A percentile compares a stretch with the other conserved stretches of the same genome.
phyloP scores from a whole-genome alignment of 257 asterid species.

The Thymus mandschuricus region DNA sequence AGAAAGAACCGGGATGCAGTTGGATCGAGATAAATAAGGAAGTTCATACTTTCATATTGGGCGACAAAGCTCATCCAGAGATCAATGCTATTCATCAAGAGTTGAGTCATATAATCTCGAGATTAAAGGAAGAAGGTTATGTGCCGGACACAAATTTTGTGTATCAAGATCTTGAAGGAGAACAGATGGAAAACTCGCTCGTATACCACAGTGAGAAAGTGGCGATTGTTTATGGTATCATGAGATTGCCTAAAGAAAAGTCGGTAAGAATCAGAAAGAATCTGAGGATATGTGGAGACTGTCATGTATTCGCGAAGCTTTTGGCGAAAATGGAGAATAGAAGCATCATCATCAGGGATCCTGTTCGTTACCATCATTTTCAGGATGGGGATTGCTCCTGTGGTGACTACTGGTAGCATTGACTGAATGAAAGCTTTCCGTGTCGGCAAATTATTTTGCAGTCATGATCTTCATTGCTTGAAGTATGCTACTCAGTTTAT shows the following conservation, averaged over 20 bases:
- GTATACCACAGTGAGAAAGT: constrained; percentile 88
- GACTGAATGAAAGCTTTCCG: background rate
- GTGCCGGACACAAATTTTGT: constrained; percentile 85
- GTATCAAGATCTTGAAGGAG: constrained; percentile 88
- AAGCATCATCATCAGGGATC: constrained; percentile 81
- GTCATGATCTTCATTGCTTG: constrained; percentile 13
- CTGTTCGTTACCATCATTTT: constrained; percentile 91
- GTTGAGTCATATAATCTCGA: constrained; percentile 54
- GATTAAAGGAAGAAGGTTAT: constrained; percentile 72
- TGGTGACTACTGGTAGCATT: constrained; percentile 89
- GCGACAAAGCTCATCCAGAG: constrained; percentile 75
- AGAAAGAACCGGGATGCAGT: constrained; percentile 96
- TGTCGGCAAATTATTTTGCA: constrained; percentile 8
- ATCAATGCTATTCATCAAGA: constrained; percentile 50
- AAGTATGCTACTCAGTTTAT: constrained; percentile 24
- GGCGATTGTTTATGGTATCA: constrained; percentile 70
- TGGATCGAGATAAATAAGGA: constrained; percentile 79
- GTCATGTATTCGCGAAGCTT: constrained; percentile 80
- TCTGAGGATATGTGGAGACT: constrained; percentile 89
- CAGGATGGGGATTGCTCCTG: constrained; percentile 80
- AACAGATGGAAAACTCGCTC: constrained; percentile 83
- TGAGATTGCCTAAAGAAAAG: constrained; percentile 66
- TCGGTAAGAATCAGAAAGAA: constrained; percentile 78
- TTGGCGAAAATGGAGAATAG: constrained; percentile 65
- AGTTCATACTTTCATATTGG: constrained; percentile 76